Evolutionary conservation across 768 basidiomycete genomes (phyloP), one percentile per base, ranked within the genome.

Genomic region (Suillus fuscotomentosus): DNA sequence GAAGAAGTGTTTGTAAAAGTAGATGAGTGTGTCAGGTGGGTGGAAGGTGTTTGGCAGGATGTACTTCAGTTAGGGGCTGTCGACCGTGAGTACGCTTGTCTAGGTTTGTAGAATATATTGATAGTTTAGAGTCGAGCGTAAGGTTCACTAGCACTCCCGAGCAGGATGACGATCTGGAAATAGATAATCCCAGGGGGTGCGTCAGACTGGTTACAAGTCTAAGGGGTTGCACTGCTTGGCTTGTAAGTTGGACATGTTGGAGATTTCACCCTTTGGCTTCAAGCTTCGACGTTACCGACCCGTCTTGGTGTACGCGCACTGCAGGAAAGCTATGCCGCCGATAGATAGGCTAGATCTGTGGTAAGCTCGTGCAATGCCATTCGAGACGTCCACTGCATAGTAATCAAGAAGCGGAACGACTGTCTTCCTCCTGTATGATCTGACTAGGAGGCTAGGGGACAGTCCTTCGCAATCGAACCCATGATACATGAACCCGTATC

Each of bases 21-120:
- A 53, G 69, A 75, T 47, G 61, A 45, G 3, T 79, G 80, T 61
- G 70, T 87, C n/a, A 69, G 69, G 45, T 92, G 90, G 90, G 76
- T 82, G 5, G 80, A 83, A 47, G 70, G 67, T n/a, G 77, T 83
- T 7, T 91, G 89, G 89, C 75, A 69, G 4, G 84, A 86, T 61
- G 66, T 83, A 34, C 53, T 78, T 6, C 69, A 48, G 68, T 34
- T 1, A 59, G 55, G 50, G 24, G 36, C 11, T 20, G 2, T 59
- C n/a, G 45, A 57, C 24, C 27, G 22, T 48, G 47, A 62, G 36
- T 31, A 36, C 8, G 31, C n/a, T 15, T 61, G 2, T 60, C 3
- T 61, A 59, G 54, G 13, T 20, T 8, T 60, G 53, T 34, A 20
- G 22, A 56, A 38, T 22, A 41, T 24, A 39, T 0, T 38, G 15